phyloP scores from a whole-genome alignment of 352 stramenopile species.

The Thraustochytrium aureum region DNA sequence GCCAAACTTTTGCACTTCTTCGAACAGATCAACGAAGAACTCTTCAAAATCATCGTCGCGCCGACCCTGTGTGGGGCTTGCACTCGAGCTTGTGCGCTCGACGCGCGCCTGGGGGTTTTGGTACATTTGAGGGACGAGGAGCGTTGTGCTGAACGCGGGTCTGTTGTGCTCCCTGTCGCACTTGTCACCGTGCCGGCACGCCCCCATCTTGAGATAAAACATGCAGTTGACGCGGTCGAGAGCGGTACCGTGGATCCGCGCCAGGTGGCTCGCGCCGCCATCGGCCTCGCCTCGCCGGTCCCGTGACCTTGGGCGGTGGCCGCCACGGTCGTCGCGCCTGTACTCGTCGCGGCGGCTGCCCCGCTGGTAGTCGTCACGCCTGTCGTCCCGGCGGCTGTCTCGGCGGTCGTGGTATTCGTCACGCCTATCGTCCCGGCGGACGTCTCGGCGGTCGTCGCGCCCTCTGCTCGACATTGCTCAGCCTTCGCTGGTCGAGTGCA shows the following conservation, averaged over 20 bases:
- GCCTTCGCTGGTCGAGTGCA: no score
- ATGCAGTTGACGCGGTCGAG: conserved; percentile 91
- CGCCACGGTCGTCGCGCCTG: no score
- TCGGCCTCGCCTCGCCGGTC: neutral
- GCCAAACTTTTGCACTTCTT: conserved; percentile 98
- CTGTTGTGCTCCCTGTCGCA: conserved; percentile 98
- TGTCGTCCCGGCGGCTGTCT: no score
- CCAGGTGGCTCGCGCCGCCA: conserved; percentile 31
- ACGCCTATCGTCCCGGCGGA: no score
- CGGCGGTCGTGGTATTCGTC: no score
- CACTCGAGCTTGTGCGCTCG: conserved; percentile 28
- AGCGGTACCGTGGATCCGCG: conserved; percentile 51
- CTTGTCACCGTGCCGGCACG: conserved; percentile 97
- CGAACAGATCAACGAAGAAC: conserved; percentile 96
- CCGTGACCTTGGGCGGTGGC: no score
- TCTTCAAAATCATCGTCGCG: conserved; percentile 78
- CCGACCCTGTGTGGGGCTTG: conserved; percentile 55
- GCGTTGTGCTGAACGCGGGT: conserved; percentile 97
- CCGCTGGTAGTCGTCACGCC: no score
- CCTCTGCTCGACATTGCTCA: no score
- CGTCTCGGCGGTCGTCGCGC: no score
- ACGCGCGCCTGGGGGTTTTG: conserved; percentile 74
- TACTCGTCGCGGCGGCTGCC: no score
- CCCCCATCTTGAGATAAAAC: conserved; percentile 99
- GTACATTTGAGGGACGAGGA: conserved; percentile 98